Base-by-base conservation (phyloP, 2,329 filamentous ascomycete species). In the Aspergillus pseudoterreus region DNA sequence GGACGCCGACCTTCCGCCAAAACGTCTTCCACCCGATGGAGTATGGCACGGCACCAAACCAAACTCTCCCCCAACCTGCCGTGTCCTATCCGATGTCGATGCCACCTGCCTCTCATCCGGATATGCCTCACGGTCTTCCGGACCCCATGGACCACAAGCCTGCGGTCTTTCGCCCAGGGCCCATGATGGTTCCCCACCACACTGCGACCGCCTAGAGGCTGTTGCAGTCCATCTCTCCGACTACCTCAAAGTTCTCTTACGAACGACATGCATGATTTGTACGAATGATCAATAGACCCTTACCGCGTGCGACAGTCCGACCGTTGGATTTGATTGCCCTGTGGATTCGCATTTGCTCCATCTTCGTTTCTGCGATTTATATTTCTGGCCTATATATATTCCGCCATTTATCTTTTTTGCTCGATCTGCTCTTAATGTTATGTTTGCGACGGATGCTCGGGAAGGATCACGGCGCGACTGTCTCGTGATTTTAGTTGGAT, bases 1-100 rank as follows among this genome's bases (percentile, higher is more conserved):
- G 69, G 69, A 54, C 60, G 6, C 61, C 67, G 0, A 53, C 63
- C 4, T 71, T 69, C 55, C 63, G 69, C n/a, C 64, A 63, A 19
- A 62, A 63, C 27, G 55, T 70, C 38, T 72, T 68, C 59, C 58
- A 57, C 15, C 54, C 68, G 1, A 58, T 70, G 6, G 67, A 68
- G 10, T 72, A 67, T 51, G 53, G 49, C 8, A 35, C 58, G 2
- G 39, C 57, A 3, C 48, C 54, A 27, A 54, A 47, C 17, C 67
- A 67, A 42, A 45, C 62, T 4, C 48, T 70, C 15, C 38, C 59
- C 14, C 65, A 62, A 32, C 50, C 63, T 4, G 43, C 56, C 14
- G 63, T 70, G 57, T 54, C 58, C 33, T 71, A 66, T 51, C 60
- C 60, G 15, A 59, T 70, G 54, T 51, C 62, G 6, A 63, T 67